phyloP scores from a whole-genome alignment of 1,139 yeast genomes.

The Lodderomyces pseudojiufengensis region DNA sequence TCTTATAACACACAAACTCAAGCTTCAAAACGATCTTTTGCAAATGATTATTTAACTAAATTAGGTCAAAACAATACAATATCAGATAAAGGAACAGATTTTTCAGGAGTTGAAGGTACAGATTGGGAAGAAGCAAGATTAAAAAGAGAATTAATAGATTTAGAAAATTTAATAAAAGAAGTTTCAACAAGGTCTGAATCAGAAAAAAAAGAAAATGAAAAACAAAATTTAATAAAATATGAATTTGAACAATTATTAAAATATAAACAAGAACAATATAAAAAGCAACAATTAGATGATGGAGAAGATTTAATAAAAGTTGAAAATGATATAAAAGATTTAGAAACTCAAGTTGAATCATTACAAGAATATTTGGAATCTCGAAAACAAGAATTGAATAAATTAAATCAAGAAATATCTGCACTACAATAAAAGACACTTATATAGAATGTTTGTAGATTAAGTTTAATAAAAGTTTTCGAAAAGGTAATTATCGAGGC shows the following conservation, averaged over 20 bases:
- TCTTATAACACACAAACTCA: conserved; percentile 26
- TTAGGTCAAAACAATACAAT: conserved; percentile 52
- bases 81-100: conserved; percentile 66
- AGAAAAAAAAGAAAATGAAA: conserved; percentile 26
- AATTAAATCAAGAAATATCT: conserved; percentile 42
- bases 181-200: conserved; percentile 52
- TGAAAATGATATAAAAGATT: conserved; percentile 57
- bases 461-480: too few relatives aligned
- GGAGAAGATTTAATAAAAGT: conserved; percentile 38
- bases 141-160: conserved; percentile 70
- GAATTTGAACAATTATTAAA: conserved; percentile 81
- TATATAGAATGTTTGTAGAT: too few relatives aligned
- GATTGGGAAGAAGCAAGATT: conserved; percentile 88
- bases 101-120: conserved; percentile 66
- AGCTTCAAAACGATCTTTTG: conserved; percentile 28
- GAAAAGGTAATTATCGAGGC: too few relatives aligned
- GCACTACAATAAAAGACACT: conserved; percentile 13
- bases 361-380: conserved; percentile 53
- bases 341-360: conserved; percentile 61
- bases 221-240: conserved; percentile 42
- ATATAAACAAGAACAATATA: conserved; percentile 51
- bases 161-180: conserved; percentile 59
- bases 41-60: conserved; percentile 37
- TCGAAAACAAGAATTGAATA: conserved; percentile 49
- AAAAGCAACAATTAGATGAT: conserved; percentile 7